These are phyloP conservation scores for Lepiota venenata DNA, from an alignment of 768 basidiomycete genomes.

Conservation along the genomic window DNA sequence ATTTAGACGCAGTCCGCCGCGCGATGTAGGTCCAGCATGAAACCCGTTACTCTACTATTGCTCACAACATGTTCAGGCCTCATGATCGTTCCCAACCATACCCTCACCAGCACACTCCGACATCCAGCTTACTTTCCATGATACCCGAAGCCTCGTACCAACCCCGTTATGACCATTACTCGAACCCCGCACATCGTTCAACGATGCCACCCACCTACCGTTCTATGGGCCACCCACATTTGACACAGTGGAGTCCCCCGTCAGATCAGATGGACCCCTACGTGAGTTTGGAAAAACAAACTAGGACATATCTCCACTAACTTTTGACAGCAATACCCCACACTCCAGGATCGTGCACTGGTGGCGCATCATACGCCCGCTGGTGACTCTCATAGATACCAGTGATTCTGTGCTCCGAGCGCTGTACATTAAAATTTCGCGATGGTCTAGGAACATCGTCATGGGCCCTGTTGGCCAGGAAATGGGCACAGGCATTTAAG, in stretches of 20 bases:
- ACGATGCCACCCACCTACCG: constrained; percentile 42
- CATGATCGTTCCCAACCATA: constrained; percentile 44
- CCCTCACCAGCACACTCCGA: constrained; percentile 36
- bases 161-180: constrained; percentile 54
- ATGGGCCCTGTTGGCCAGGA: background rate
- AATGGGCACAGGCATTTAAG: background rate
- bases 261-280: constrained; percentile 61
- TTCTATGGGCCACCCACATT: constrained; percentile 44
- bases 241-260: constrained; percentile 54
- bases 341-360: constrained; percentile 31
- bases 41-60: background rate
- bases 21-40: constrained; percentile 37
- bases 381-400: constrained; percentile 42
- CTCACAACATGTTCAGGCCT: constrained; percentile 18
- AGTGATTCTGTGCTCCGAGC: constrained; percentile 21
- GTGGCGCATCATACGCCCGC: constrained; percentile 33
- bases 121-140: constrained; percentile 45
- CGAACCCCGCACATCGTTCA: constrained; percentile 27
- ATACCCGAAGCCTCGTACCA: constrained; percentile 57
- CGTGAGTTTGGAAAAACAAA: constrained; percentile 39
- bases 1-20: constrained; percentile 42
- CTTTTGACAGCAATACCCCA: constrained; percentile 20
- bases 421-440: constrained; percentile 6
- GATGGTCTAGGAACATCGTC: constrained; percentile 2
- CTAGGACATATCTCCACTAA: background rate